A percentile compares a stretch with the other conserved stretches of the same genome.
Evolutionary conservation across 176 grass and related monocot species (phyloP).

Genomic region (Themeda triandra): DNA sequence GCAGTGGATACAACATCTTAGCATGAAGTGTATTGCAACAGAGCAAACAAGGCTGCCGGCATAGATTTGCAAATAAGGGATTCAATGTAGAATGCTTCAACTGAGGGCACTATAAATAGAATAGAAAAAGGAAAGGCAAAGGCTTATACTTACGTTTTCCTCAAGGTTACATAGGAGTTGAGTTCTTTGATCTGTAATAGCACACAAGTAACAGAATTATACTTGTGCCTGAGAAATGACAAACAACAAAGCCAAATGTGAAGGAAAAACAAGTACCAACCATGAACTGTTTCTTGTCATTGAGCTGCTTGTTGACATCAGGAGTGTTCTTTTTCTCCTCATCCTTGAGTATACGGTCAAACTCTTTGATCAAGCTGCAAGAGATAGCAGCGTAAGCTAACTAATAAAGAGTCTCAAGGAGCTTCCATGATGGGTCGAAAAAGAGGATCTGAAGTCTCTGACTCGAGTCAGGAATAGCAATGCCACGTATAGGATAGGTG

Average conservation of each 20-base stretch:
- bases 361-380: slow-evolving; percentile 83
- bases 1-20: background rate
- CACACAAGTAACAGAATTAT: slow-evolving; percentile 29
- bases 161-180: slow-evolving; percentile 89
- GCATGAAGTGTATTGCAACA: background rate
- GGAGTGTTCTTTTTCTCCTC: slow-evolving; percentile 66
- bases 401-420: background rate
- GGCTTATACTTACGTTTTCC: slow-evolving; percentile 75
- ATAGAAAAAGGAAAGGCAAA: background rate
- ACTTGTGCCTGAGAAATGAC: background rate
- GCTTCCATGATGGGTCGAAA: background rate
- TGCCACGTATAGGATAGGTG: background rate
- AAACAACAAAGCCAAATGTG: background rate
- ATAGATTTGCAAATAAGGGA: background rate
- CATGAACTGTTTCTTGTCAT: slow-evolving; percentile 98
- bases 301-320: slow-evolving; percentile 89
- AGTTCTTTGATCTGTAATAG: slow-evolving; percentile 87
- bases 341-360: slow-evolving; percentile 77
- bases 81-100: background rate
- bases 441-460: background rate
- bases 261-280: slow-evolving; percentile 32
- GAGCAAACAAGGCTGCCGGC: background rate
- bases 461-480: background rate
- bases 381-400: background rate
- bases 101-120: background rate